A percentile compares a stretch with the other conserved stretches of the same genome.
These are phyloP conservation scores for Wickerhamomyces sp. DNA, from an alignment of 1,139 yeast species.

Conservation along the genomic window DNA sequence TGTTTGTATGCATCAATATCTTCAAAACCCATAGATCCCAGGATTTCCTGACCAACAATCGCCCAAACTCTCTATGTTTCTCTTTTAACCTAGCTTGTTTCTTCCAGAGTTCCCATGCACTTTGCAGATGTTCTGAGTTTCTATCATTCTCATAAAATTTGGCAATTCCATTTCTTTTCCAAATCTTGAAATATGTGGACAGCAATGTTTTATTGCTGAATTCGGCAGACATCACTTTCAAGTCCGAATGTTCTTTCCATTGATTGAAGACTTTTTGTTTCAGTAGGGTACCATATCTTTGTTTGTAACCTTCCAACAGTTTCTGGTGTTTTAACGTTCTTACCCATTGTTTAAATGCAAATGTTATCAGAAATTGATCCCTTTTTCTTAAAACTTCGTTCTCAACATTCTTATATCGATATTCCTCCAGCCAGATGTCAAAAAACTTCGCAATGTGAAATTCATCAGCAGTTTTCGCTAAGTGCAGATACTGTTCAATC, in stretches of 20 bases:
- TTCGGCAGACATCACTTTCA: conserved; percentile 8
- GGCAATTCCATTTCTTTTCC: conserved; percentile 12
- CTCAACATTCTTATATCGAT: conserved; percentile 16
- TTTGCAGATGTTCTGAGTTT: neutral
- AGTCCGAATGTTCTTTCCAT: conserved; percentile 15
- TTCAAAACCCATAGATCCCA: conserved; percentile 11
- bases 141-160: conserved; percentile 2
- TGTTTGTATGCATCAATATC: conserved; percentile 5
- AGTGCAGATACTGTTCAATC: conserved; percentile 2
- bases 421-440: conserved; percentile 9
- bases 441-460: conserved; percentile 14
- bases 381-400: conserved; percentile 10
- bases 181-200: conserved; percentile 7
- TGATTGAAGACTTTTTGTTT: conserved; percentile 4
- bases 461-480: conserved; percentile 8
- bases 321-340: conserved; percentile 19
- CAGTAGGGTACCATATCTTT: conserved; percentile 3
- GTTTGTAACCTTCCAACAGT: conserved; percentile 12
- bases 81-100: conserved; percentile 1
- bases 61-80: neutral
- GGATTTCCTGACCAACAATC: neutral
- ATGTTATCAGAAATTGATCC: conserved; percentile 14
- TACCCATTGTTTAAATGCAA: conserved; percentile 24
- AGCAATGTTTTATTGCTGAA: conserved; percentile 1
- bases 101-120: conserved; percentile 4